These are phyloP conservation scores for Rutstroemia sydowiana DNA, from an alignment of 2,329 filamentous ascomycete genomes.

Conservation along the genomic window DNA sequence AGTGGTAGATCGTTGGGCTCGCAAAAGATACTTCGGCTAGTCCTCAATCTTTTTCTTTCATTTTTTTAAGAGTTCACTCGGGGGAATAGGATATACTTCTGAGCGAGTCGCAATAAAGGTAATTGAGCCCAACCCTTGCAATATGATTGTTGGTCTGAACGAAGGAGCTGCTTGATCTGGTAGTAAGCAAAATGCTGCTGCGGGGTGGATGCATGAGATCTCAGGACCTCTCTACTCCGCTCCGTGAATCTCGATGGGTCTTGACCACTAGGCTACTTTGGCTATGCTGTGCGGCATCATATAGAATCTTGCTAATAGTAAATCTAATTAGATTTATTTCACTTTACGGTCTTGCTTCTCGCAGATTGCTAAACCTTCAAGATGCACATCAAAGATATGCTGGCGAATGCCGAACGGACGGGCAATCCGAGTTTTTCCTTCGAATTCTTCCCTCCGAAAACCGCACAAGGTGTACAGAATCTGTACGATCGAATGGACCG, in stretches of 20 bases:
- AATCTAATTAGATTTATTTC: constrained; percentile 5
- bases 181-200: neutral
- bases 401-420: constrained; percentile 71
- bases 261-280: neutral
- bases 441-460: constrained; percentile 99
- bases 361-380: constrained; percentile 31
- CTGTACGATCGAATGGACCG: constrained; percentile 99
- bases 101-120: neutral
- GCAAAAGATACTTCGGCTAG: constrained; percentile 38
- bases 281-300: neutral
- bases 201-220: neutral
- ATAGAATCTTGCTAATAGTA: constrained; percentile 6
- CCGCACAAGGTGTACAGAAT: constrained; percentile 94
- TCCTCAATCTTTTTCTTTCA: constrained; percentile 6
- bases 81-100: neutral
- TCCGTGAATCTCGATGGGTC: neutral
- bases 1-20: constrained; percentile 42
- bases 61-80: neutral
- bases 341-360: neutral
- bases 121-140: neutral
- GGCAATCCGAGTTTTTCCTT: constrained; percentile 91
- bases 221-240: neutral
- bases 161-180: neutral
- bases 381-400: constrained; percentile 95
- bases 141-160: neutral